A percentile compares a stretch with the other conserved stretches of the same genome.
Conservation (phyloP, 805 yeast species). For the Priceomyces haplophilus region DNA sequence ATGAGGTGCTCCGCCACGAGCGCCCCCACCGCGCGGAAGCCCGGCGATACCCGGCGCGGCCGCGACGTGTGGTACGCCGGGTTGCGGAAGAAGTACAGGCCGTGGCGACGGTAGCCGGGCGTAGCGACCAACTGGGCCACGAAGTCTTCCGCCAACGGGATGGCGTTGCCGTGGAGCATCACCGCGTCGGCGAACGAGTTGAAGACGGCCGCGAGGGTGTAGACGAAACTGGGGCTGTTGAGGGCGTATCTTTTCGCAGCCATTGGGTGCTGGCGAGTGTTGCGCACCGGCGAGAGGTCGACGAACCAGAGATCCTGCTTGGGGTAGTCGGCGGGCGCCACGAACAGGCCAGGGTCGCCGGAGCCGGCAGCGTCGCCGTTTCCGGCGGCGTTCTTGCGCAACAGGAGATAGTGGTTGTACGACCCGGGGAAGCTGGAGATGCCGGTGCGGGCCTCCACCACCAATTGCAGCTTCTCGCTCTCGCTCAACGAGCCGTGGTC, state of each 20-base stretch:
- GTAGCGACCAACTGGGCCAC: conserved; percentile 15
- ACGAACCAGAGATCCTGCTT: conserved; percentile 28
- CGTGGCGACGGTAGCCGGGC: conserved; percentile 18
- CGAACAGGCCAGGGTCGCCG: conserved; percentile 2
- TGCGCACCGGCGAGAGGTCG: conserved; percentile 18
- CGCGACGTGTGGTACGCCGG: too few species aligned
- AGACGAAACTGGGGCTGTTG: conserved; percentile 15
- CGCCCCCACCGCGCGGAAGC: too few species aligned
- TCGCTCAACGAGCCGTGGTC: conserved; percentile 10
- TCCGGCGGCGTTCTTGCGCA: too few species aligned
- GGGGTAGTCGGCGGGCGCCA: conserved; percentile 13
- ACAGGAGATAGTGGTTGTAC: conserved; percentile 4
- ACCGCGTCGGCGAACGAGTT: conserved; percentile 31
- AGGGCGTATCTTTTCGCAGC: conserved; percentile 8
- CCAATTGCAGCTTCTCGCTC: conserved; percentile 11
- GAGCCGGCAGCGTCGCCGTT: too few species aligned
- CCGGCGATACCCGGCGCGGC: too few species aligned
- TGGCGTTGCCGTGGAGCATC: conserved; percentile 24
- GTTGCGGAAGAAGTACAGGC: conserved; percentile 26
- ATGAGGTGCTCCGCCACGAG: too few species aligned
- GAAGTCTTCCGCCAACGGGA: conserved; percentile 21
- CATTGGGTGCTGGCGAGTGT: conserved; percentile 13
- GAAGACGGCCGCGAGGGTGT: conserved; percentile 26
- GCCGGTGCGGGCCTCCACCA: conserved; percentile 15
- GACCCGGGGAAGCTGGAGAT: conserved; percentile 13